These are phyloP conservation scores for Ceriops decandra DNA, from an alignment of 345 rosid genomes.

Conservation along the genomic window DNA sequence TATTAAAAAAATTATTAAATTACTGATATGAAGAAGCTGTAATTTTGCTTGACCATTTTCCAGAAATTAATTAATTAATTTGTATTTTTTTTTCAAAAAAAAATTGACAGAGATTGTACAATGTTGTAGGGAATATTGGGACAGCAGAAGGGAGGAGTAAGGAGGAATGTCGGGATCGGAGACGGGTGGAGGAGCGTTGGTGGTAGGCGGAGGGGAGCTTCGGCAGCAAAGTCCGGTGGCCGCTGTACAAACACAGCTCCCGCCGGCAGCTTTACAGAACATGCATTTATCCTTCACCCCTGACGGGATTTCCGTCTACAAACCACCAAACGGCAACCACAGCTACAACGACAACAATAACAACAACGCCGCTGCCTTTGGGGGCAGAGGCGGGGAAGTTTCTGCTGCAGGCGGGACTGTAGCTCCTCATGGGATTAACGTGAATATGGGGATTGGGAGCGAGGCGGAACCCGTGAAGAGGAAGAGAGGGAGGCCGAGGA, in stretches of 20 bases:
- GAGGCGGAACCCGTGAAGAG: conserved; percentile 40
- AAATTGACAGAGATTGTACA: conserved; percentile 5
- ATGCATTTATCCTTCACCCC: conserved; percentile 49
- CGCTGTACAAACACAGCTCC: conserved; percentile 13
- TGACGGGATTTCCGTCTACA: conserved; percentile 48
- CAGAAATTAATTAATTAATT: not conserved
- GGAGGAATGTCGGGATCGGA: conserved; percentile 53
- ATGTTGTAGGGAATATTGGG: conserved; percentile 19
- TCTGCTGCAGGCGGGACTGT: conserved; percentile 7
- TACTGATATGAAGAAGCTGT: too few species aligned
- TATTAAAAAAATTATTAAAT: too few species aligned
- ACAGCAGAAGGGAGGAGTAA: not conserved
- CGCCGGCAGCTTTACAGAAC: conserved; percentile 34
- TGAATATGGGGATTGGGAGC: conserved; percentile 22
- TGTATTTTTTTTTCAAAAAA: not conserved
- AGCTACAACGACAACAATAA: not conserved
- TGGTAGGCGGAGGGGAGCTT: conserved; percentile 29
- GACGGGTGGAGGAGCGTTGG: conserved; percentile 34
- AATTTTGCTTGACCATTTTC: too few species aligned
- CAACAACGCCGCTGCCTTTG: conserved; percentile 1
- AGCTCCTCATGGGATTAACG: conserved; percentile 27
- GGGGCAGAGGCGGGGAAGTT: conserved; percentile 17
- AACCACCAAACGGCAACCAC: conserved; percentile 18
- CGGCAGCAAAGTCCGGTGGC: conserved; percentile 27
- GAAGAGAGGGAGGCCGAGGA: conserved; percentile 73